phyloP scores from a whole-genome alignment of 768 basidiomycete species.

The Ramaria sp. region DNA sequence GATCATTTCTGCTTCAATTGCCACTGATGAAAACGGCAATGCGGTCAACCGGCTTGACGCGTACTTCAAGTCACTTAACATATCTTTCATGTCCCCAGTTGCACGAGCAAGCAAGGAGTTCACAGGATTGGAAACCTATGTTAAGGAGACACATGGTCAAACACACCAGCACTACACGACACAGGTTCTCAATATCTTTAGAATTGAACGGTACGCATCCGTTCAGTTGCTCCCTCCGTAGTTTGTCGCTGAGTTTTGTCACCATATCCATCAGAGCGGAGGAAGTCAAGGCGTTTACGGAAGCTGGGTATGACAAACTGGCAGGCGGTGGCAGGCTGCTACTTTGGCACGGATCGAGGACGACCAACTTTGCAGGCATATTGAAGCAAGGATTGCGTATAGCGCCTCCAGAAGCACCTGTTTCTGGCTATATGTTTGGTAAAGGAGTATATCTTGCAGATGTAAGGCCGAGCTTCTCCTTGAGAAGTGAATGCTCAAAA shows the following conservation, averaged over 20 bases:
- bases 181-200: conserved; percentile 37
- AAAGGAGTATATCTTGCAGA: conserved; percentile 60
- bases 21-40: conserved; percentile 33
- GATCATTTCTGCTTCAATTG: conserved; percentile 32
- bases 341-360: conserved; percentile 54
- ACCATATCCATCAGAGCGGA: conserved; percentile 15
- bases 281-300: conserved; percentile 32
- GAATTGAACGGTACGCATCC: conserved; percentile 42
- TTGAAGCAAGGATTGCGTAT: conserved; percentile 53
- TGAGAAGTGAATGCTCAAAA: neutral
- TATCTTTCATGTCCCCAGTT: conserved; percentile 43
- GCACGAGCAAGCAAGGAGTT: conserved; percentile 33
- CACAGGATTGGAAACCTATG: conserved; percentile 35
- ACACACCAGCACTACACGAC: conserved; percentile 39
- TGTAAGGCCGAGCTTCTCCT: conserved; percentile 23
- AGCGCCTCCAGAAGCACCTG: conserved; percentile 53
- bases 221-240: neutral
- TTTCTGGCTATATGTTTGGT: conserved; percentile 51
- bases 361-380: conserved; percentile 57
- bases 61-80: conserved; percentile 40
- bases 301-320: conserved; percentile 34
- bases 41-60: conserved; percentile 47
- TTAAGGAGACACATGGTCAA: conserved; percentile 42
- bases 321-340: conserved; percentile 41
- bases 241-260: neutral